Percentiles rank a stretch among this genome's conserved stretches.
phyloP scores from a whole-genome alignment of 345 rosid genomes.

The Brassica rapa region DNA sequence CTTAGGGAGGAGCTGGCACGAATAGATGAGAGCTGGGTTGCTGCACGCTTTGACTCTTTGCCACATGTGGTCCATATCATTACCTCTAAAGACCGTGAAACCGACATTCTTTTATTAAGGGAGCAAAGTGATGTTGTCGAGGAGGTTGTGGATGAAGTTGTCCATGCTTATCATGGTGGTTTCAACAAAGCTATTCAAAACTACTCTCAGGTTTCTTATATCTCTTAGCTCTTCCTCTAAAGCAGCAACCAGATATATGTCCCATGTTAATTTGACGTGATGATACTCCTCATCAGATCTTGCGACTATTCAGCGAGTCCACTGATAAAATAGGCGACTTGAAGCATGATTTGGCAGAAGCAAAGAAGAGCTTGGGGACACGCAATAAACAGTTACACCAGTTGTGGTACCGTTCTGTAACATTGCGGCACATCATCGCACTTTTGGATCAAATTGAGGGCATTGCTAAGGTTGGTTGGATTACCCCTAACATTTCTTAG shows the following conservation, averaged over 20 bases:
- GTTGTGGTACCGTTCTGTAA: conserved; percentile 98
- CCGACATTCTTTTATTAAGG: conserved; percentile 68
- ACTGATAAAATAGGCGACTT: conserved; percentile 66
- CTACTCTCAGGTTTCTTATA: conserved; percentile 81
- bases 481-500: conserved; percentile 14
- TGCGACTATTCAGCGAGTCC: conserved; percentile 94
- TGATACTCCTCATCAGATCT: conserved; percentile 61
- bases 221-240: conserved; percentile 1
- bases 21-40: conserved; percentile 91
- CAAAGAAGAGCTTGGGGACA: conserved; percentile 77
- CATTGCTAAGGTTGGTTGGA: conserved; percentile 81
- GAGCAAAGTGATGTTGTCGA: conserved; percentile 93
- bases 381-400: conserved; percentile 97
- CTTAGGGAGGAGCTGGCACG: conserved; percentile 78
- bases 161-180: conserved; percentile 93
- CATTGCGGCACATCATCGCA: conserved; percentile 90
- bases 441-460: conserved; percentile 95
- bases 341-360: conserved; percentile 88
- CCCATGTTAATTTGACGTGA: neutral
- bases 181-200: conserved; percentile 99
- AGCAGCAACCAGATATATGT: neutral
- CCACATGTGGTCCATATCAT: conserved; percentile 95
- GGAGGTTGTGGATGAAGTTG: conserved; percentile 99
- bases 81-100: conserved; percentile 95
- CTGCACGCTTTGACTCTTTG: conserved; percentile 92